Base-by-base conservation (phyloP, 1,284 basidiomycete genomes). In the Inonotus hispidus region DNA sequence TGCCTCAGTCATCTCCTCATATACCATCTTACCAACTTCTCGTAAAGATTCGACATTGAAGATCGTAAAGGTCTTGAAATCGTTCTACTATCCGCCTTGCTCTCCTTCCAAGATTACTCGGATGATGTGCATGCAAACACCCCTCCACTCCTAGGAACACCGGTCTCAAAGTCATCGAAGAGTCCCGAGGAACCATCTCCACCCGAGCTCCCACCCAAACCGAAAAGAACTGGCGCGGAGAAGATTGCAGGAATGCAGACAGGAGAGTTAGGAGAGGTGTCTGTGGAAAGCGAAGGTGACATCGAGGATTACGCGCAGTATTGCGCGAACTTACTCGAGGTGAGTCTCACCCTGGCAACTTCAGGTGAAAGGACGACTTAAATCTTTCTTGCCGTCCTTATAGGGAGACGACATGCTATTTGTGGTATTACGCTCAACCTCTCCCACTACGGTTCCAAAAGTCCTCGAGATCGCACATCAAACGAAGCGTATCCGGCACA, bases 51-150 rank as follows among this genome's bases (percentile, higher is more conserved):
- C 67, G 90, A 93, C 63, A 84, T 93, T 47, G 76, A 87, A 8
- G 92, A 93, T 68, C 80, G 87, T 38, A 92, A 92, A 69, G 89
- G 91, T 0, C 79, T 93, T 2, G 92, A 93, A 71, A 89, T 93
- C 46, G 81, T 89, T 50, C 81, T 93, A 25, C 75, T 93, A 53
- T 87, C 86, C 1, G 82, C 88, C 0, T 77, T 93, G 2, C 73
- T 92, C 60, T 87, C 88, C 1, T 89, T 93, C 71, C 82, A 86
- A 64, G 92, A 93, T 69, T 70, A 78, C 39, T 87, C 86, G 66
- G 86, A 90, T 52, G 74, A 78, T 81, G 62, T 82, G 82, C 68
- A 70, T 74, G 61, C 68, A 2, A n/a, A 53, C n/a, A 57, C 62
- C 13, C 60, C 66, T 8, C 64, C 63, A 32, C 37, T 62, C n/a